phyloP scores from a whole-genome alignment of 2,329 filamentous ascomycete species.

The Madurella mycetomatis region DNA sequence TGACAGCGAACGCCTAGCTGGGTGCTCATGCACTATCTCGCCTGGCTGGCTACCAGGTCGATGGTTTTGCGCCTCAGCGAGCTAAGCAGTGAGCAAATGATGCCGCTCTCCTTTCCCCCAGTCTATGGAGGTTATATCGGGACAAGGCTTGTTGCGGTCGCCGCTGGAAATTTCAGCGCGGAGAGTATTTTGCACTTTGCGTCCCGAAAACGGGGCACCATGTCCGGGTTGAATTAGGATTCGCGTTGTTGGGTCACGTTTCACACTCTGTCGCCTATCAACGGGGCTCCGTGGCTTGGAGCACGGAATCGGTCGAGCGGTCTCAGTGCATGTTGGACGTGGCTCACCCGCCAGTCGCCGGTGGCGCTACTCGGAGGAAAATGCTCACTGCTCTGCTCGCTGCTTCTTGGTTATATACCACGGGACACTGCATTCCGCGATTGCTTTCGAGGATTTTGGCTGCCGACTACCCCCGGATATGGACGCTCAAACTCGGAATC shows the following conservation, averaged over 20 bases:
- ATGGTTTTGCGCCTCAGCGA: slow-evolving; percentile 21
- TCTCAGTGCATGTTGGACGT: slow-evolving; percentile 17
- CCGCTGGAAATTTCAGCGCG: background rate
- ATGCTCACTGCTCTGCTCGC: slow-evolving; percentile 37
- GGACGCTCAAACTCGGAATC: slow-evolving; percentile 30
- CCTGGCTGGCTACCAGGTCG: slow-evolving; percentile 27
- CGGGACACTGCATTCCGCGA: slow-evolving; percentile 12
- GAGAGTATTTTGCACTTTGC: background rate
- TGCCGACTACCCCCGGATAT: slow-evolving; percentile 17
- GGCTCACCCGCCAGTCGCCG: slow-evolving; percentile 25
- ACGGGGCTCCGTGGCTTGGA: slow-evolving; percentile 5
- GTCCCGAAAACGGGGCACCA: background rate
- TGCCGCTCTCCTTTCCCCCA: slow-evolving; percentile 2
- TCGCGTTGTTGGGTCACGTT: slow-evolving; percentile 8
- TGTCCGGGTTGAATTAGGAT: slow-evolving; percentile 9
- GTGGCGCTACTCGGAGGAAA: slow-evolving; percentile 18
- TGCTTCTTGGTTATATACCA: slow-evolving; percentile 22
- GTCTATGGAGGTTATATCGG: slow-evolving; percentile 8
- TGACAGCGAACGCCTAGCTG: slow-evolving; percentile 20
- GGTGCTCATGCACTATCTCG: slow-evolving; percentile 16
- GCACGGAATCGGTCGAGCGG: slow-evolving; percentile 16
- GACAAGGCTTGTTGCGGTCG: slow-evolving; percentile 3
- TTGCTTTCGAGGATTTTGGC: slow-evolving; percentile 18
- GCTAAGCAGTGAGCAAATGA: slow-evolving; percentile 27
- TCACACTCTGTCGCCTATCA: slow-evolving; percentile 13